Evolutionary conservation across 805 yeast species (phyloP).

Genomic region (Ogataea nitratoaversa): DNA sequence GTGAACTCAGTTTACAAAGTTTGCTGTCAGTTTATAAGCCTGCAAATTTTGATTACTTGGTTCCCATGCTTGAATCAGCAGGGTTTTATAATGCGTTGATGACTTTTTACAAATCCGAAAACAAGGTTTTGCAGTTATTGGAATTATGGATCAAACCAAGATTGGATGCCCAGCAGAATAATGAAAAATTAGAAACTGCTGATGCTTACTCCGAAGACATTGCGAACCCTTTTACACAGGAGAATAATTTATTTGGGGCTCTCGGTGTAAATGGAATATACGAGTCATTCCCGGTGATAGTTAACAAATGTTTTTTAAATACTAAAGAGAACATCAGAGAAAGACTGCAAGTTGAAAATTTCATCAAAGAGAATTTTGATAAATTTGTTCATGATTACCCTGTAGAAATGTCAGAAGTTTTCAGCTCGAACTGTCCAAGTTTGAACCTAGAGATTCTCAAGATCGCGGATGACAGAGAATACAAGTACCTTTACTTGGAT

Average conservation of each 20-base stretch:
- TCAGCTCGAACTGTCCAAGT: constrained; percentile 34
- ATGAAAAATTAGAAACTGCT: not conserved
- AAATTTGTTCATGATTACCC: constrained; percentile 29
- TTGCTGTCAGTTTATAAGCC: constrained; percentile 66
- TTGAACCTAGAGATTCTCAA: constrained; percentile 37
- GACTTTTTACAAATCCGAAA: constrained; percentile 50
- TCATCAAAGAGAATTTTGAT: constrained; percentile 28
- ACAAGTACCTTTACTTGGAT: constrained; percentile 33
- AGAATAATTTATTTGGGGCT: too few relatives aligned
- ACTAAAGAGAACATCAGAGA: constrained; percentile 13
- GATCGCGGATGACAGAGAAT: constrained; percentile 19
- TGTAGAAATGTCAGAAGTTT: constrained; percentile 31
- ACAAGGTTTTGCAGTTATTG: constrained; percentile 48
- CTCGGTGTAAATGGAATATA: constrained; percentile 22
- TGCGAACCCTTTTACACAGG: not conserved
- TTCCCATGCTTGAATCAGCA: constrained; percentile 49
- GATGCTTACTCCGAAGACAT: not conserved
- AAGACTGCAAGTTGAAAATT: constrained; percentile 21
- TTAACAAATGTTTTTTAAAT: constrained; percentile 22
- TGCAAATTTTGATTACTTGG: constrained; percentile 42
- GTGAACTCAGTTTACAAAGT: constrained; percentile 74
- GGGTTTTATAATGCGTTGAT: constrained; percentile 57
- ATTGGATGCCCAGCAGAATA: not conserved
- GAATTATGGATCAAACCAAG: constrained; percentile 44
- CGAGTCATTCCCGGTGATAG: constrained; percentile 27